A percentile compares a stretch with the other conserved stretches of the same genome.
Evolutionary conservation across 2,329 filamentous ascomycete species (phyloP).

Genomic region (Mycosphaerella sp.): DNA sequence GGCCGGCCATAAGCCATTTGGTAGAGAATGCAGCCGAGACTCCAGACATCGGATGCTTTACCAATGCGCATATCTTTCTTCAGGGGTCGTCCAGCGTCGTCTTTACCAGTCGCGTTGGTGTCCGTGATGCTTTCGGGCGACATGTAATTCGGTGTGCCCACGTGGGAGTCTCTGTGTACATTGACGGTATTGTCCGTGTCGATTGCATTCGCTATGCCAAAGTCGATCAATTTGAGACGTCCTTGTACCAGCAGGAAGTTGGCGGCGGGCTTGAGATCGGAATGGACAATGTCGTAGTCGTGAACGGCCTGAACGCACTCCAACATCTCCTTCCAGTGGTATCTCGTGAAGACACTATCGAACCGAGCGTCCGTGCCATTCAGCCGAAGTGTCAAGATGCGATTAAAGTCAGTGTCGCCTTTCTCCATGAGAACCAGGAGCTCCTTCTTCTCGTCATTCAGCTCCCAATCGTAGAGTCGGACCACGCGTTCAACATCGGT

Average conservation of each 20-base stretch:
- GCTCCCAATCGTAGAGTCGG: constrained; percentile 81
- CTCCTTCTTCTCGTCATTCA: constrained; percentile 80
- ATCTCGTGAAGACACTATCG: constrained; percentile 87
- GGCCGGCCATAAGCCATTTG: constrained; percentile 98
- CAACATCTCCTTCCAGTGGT: constrained; percentile 99
- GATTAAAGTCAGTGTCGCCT: constrained; percentile 87
- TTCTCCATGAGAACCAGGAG: constrained; percentile 95
- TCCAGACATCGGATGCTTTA: constrained; percentile 95
- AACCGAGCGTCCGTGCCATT: constrained; percentile 65
- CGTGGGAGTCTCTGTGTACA: constrained; percentile 89
- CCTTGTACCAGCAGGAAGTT: constrained; percentile 94
- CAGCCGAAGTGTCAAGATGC: constrained; percentile 65
- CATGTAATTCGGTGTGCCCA: constrained; percentile 99
- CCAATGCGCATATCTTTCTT: constrained; percentile 89
- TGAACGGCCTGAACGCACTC: constrained; percentile 90
- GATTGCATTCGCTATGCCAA: constrained; percentile 96
- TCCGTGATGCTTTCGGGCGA: constrained; percentile 90
- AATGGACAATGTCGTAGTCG: constrained; percentile 86
- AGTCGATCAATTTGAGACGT: constrained; percentile 91
- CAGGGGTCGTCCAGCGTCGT: constrained; percentile 40
- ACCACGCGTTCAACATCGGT: constrained; percentile 85
- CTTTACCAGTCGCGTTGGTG: constrained; percentile 55
- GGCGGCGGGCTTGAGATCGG: constrained; percentile 90
- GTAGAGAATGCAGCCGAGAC: constrained; percentile 90
- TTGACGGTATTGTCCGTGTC: constrained; percentile 94